These are phyloP conservation scores for Ceratobasidium sp. DNA, from an alignment of 1,284 basidiomycete genomes.

Conservation along the genomic window DNA sequence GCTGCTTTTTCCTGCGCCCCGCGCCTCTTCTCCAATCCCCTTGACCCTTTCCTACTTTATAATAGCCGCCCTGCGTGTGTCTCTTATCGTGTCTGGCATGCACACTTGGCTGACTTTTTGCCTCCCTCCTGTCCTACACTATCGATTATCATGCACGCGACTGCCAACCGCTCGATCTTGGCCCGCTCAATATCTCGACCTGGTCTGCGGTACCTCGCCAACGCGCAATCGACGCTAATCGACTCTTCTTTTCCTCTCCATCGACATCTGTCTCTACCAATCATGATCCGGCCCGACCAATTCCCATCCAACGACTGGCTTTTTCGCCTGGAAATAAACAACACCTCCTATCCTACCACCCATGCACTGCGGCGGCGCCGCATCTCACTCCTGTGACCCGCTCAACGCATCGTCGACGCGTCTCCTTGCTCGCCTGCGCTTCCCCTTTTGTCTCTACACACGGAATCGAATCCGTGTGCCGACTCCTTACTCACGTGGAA, in stretches of 20 bases:
- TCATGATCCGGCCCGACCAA: slow-evolving; percentile 42
- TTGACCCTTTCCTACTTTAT: slow-evolving; percentile 7
- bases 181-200: slow-evolving; percentile 14
- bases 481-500: slow-evolving; percentile 31
- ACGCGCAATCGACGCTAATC: slow-evolving; percentile 27
- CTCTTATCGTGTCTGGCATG: not conserved
- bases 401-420: not conserved
- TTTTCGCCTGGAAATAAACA: slow-evolving; percentile 40
- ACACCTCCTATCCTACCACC: slow-evolving; percentile 36
- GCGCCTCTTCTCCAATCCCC: not conserved
- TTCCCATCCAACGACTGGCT: slow-evolving; percentile 20
- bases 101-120: slow-evolving; percentile 24
- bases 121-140: not conserved
- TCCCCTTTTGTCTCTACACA: slow-evolving; percentile 17
- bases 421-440: not conserved
- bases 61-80: slow-evolving; percentile 28
- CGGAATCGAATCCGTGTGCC: slow-evolving; percentile 1
- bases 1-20: not conserved
- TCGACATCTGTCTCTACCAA: not conserved
- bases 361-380: slow-evolving; percentile 27
- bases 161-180: slow-evolving; percentile 15
- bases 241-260: slow-evolving; percentile 14
- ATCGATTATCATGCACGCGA: slow-evolving; percentile 18
- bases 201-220: slow-evolving; percentile 3
- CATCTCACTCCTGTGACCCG: slow-evolving; percentile 20